phyloP scores from a whole-genome alignment of 2,329 filamentous ascomycete species.

The Penicillium sp. region DNA sequence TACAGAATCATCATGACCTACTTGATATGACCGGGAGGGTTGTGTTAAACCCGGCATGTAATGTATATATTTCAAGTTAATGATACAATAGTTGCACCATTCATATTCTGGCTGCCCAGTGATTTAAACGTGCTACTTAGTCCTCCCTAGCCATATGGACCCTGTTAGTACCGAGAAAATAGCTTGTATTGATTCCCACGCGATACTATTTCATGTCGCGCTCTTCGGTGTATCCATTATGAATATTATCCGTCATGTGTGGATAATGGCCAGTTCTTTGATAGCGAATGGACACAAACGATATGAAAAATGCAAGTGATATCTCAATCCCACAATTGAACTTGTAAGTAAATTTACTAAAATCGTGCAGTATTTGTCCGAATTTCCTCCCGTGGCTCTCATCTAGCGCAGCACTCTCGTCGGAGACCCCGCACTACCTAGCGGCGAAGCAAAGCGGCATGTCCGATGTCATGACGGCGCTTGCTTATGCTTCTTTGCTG shows the following conservation, averaged over 20 bases:
- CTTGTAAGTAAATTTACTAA: too few species aligned
- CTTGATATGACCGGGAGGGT: not conserved
- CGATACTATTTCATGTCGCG: not conserved
- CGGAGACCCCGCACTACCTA: not conserved
- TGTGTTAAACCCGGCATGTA: not conserved
- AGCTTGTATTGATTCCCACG: not conserved
- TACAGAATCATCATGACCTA: not conserved
- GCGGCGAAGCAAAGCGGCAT: not conserved
- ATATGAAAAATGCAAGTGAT: too few species aligned
- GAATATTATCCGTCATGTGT: too few species aligned
- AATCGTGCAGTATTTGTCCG: too few species aligned
- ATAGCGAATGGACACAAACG: too few species aligned
- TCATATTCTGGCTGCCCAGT: not conserved
- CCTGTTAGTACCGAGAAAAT: not conserved
- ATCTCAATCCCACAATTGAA: too few species aligned
- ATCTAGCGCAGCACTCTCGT: not conserved
- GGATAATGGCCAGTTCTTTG: too few species aligned
- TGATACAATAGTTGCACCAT: not conserved
- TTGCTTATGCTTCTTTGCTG: not conserved
- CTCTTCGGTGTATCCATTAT: too few species aligned
- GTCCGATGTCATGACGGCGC: not conserved
- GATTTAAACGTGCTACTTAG: not conserved
- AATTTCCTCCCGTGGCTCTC: not conserved
- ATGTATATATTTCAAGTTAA: not conserved
- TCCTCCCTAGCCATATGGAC: not conserved